phyloP scores from a whole-genome alignment of 768 basidiomycete genomes.

The Albatrellus ellisii region DNA sequence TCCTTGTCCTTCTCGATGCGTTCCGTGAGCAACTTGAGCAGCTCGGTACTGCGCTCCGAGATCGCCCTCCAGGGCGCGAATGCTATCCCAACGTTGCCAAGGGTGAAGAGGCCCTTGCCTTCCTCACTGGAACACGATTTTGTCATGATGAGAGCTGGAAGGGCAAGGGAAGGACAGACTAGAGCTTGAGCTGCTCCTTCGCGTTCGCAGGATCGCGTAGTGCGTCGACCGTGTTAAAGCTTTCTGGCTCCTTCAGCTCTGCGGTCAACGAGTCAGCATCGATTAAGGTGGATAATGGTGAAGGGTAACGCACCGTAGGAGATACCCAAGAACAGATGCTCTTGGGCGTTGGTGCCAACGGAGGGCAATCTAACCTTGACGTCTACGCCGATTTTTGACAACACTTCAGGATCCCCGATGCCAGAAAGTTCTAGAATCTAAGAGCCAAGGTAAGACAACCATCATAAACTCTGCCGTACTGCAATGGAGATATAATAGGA shows the following conservation, averaged over 20 bases:
- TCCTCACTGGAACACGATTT: background rate
- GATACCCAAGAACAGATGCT: constrained; percentile 24
- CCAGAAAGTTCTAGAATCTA: constrained; percentile 48
- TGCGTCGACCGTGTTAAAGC: constrained; percentile 8
- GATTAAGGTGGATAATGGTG: background rate
- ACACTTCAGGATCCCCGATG: constrained; percentile 31
- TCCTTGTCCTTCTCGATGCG: constrained; percentile 14
- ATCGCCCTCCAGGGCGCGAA: constrained; percentile 12
- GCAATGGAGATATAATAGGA: background rate
- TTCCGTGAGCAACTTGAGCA: constrained; percentile 15
- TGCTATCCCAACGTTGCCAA: background rate
- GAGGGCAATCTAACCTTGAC: constrained; percentile 28
- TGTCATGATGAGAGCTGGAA: background rate
- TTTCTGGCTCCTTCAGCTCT: constrained; percentile 22
- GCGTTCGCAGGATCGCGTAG: constrained; percentile 10
- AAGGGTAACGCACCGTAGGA: constrained; percentile 16
- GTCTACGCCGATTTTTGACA: constrained; percentile 27
- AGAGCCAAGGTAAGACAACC: constrained; percentile 10
- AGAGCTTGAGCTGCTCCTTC: constrained; percentile 14
- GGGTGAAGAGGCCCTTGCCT: background rate
- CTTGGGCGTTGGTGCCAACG: constrained; percentile 44
- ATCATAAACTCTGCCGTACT: too few species aligned
- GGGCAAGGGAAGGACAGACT: constrained; percentile 15
- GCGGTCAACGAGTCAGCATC: background rate
- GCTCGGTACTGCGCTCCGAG: constrained; percentile 13